Conservation (phyloP, 768 basidiomycete species). For the Saitozyma sp. region DNA sequence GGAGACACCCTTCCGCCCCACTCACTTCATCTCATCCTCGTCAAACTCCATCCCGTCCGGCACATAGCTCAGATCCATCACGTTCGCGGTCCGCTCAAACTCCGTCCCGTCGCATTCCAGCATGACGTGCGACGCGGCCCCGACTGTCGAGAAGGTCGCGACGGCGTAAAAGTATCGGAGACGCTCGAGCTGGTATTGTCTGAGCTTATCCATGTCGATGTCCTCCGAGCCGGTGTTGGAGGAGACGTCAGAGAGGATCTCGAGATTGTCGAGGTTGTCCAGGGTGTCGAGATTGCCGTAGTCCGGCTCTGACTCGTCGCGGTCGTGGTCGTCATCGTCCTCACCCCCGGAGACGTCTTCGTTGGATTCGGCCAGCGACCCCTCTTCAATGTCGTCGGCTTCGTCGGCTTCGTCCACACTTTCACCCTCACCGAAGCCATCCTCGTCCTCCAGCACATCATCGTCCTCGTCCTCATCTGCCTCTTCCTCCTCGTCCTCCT, state of each 20-base stretch:
- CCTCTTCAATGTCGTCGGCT: constrained; percentile 59
- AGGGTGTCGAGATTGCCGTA: not conserved
- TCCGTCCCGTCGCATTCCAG: constrained; percentile 90
- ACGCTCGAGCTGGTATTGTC: constrained; percentile 90
- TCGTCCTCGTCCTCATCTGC: constrained; percentile 32
- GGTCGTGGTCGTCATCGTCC: constrained; percentile 29
- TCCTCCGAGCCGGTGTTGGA: constrained; percentile 60
- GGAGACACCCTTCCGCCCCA: not conserved
- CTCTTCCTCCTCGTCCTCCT: constrained; percentile 29
- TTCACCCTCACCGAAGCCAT: constrained; percentile 10
- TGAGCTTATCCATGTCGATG: constrained; percentile 80
- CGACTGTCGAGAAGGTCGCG: constrained; percentile 76
- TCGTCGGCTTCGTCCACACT: constrained; percentile 21
- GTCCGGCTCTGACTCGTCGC: not conserved
- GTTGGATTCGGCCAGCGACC: constrained; percentile 58
- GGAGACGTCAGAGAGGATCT: constrained; percentile 54
- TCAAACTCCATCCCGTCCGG: constrained; percentile 86
- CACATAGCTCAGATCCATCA: constrained; percentile 92
- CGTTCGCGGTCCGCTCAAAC: constrained; percentile 92
- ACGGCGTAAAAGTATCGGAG: constrained; percentile 97
- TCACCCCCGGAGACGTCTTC: constrained; percentile 6
- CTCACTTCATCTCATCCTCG: constrained; percentile 66
- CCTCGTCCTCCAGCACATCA: constrained; percentile 28
- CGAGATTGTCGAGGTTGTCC: constrained; percentile 37
- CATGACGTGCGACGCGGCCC: constrained; percentile 76